Percentiles rank a stretch among this genome's conserved stretches.
Conservation (phyloP, 2,329 filamentous ascomycete species). For the Dactylonectria macrodidyma region DNA sequence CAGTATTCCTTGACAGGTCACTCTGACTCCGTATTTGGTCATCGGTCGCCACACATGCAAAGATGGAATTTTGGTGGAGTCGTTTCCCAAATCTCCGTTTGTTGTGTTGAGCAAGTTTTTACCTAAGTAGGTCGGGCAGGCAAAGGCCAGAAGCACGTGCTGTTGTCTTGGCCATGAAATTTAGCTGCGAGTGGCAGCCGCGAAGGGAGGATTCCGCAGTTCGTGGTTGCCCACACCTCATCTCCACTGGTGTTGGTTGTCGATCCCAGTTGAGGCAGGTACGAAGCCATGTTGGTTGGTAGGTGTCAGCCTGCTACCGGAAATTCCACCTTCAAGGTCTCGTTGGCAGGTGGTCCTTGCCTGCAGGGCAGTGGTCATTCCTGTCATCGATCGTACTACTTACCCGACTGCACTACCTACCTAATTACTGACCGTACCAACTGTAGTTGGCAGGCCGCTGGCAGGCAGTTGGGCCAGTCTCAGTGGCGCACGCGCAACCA, state of each 20-base stretch:
- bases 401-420: background rate
- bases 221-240: slow-evolving; percentile 15
- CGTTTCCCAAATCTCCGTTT: background rate
- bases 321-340: slow-evolving; percentile 6
- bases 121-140: no score
- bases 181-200: slow-evolving; percentile 10
- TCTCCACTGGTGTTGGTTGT: slow-evolving; percentile 18
- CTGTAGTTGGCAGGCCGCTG: background rate
- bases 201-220: slow-evolving; percentile 6
- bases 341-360: slow-evolving; percentile 1
- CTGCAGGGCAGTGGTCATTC: background rate
- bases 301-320: slow-evolving; percentile 2
- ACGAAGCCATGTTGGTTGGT: slow-evolving; percentile 14
- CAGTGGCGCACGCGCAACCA: slow-evolving; percentile 16
- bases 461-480: background rate
- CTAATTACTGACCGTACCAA: background rate
- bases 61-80: slow-evolving; percentile 1
- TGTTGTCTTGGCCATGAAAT: background rate
- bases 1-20: background rate
- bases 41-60: background rate
- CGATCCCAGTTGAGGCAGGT: slow-evolving; percentile 27
- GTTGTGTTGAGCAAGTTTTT: background rate
- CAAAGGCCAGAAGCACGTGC: background rate
- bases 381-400: slow-evolving; percentile 2
- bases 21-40: background rate